Evolutionary conservation across 73 alveolate genomes (phyloP).

Genomic region (Blepharisma japonicum): DNA sequence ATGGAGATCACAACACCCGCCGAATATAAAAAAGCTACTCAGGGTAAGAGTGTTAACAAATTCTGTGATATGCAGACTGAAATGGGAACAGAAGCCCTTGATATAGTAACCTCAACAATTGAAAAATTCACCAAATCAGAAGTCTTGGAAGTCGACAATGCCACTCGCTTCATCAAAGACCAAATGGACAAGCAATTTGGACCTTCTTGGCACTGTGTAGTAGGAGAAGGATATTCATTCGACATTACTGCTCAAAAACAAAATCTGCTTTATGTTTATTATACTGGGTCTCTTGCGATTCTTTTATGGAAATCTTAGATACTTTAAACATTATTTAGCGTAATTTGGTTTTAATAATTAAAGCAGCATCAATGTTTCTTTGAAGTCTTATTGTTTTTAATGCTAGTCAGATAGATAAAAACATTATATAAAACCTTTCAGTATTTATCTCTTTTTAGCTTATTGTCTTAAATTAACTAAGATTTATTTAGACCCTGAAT

Average conservation of each 20-base stretch:
- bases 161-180: slow-evolving; percentile 40
- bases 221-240: slow-evolving; percentile 67
- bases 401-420: no score
- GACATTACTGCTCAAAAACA: slow-evolving; percentile 58
- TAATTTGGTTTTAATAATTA: no score
- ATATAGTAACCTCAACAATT: slow-evolving; percentile 12
- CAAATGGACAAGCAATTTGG: slow-evolving; percentile 63
- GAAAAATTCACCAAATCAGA: background rate
- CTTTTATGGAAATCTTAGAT: slow-evolving; percentile 48
- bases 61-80: slow-evolving; percentile 12
- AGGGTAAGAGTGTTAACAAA: slow-evolving; percentile 1
- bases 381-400: no score
- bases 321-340: no score
- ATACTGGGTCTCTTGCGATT: slow-evolving; percentile 52
- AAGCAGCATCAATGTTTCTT: no score
- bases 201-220: slow-evolving; percentile 60
- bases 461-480: no score
- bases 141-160: background rate
- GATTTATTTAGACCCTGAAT: no score
- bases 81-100: background rate
- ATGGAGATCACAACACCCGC: background rate
- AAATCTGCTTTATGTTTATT: slow-evolving; percentile 52
- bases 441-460: no score
- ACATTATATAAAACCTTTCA: no score
- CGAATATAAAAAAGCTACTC: slow-evolving; percentile 9